Evolutionary conservation across 805 yeast genomes (phyloP), one percentile per base, ranked within the genome.

Genomic region (Teunomyces pallodes): DNA sequence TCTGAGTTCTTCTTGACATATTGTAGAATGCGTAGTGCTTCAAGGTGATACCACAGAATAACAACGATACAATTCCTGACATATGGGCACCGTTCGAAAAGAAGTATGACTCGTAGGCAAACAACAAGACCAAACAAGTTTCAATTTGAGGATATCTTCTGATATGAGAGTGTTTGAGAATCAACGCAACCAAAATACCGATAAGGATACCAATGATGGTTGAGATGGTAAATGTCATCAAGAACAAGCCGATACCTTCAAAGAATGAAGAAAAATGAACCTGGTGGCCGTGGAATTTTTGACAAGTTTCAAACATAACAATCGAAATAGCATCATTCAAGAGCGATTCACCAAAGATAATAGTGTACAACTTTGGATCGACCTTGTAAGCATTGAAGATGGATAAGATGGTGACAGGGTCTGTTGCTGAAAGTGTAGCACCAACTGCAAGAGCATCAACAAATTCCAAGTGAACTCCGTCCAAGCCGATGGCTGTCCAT

Each of bases 271-370:
- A 77, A 53, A 89, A 75, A 43, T 82, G 80, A 0, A 92, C 87
- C 2, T 66, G 65, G 55, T 87, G 85, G 40, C 96, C 98, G 59
- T 91, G 95, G 67, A 94, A 90, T 69, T 90, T 89, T 66, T 90
- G 97, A 62, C 97, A 91, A 0, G 99, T 94, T 71, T 94, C 99
- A 72, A 94, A 94, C 96, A 94, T 92, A 58, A 94, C 99, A 64
- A 94, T 94, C 55, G 97, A 90, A 51, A 94, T 95, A 32, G 99
- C 99, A 72, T 94, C 99, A 65, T 94, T 94, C 53, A 94, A 74
- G 50, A 94, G 74, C 3, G 97, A 88, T 69, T 94, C 99, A 43
- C 99, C 99, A 66, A 94, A 92, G 53, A 94, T 95, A 53, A 94
- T 90, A 24, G 99, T 95, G 72, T 95, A 94, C 42, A 94, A 75